phyloP scores from a whole-genome alignment of 257 asterid species.

The Solanum corneliomulleri region DNA sequence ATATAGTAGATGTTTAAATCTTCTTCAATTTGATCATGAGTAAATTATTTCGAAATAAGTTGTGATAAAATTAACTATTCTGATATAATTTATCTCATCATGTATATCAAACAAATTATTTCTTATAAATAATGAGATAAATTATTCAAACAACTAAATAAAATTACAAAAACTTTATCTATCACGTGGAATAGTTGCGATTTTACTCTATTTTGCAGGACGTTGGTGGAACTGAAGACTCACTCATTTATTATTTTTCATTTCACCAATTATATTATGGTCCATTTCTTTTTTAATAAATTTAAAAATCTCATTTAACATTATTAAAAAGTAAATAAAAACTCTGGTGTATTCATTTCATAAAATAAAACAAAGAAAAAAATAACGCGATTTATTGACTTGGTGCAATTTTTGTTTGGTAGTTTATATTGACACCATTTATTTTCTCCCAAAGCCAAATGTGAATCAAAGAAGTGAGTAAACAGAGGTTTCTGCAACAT shows the following conservation, averaged over 20 bases:
- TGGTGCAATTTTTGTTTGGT: not conserved
- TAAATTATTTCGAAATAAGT: no score
- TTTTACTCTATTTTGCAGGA: not conserved
- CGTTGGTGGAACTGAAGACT: not conserved
- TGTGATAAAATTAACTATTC: no score
- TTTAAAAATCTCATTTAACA: not conserved
- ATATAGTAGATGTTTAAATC: no score
- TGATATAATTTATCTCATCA: no score
- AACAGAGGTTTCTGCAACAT: not conserved
- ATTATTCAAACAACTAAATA: no score
- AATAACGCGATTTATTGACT: not conserved
- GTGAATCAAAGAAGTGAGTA: constrained; percentile 3
- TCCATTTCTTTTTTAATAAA: not conserved
- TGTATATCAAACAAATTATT: no score
- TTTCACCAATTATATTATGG: not conserved
- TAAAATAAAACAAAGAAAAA: not conserved
- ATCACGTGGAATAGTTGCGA: not conserved
- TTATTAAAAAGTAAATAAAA: not conserved
- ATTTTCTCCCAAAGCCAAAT: not conserved
- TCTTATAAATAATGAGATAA: no score
- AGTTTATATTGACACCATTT: not conserved
- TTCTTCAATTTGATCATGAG: no score
- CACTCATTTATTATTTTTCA: not conserved
- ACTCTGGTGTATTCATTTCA: not conserved
- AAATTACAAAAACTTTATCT: no score